Percentiles rank a stretch among this genome's conserved stretches.
Evolutionary conservation across 1,139 yeast species (phyloP).

Genomic region (Pneumocystis jirovecii): DNA sequence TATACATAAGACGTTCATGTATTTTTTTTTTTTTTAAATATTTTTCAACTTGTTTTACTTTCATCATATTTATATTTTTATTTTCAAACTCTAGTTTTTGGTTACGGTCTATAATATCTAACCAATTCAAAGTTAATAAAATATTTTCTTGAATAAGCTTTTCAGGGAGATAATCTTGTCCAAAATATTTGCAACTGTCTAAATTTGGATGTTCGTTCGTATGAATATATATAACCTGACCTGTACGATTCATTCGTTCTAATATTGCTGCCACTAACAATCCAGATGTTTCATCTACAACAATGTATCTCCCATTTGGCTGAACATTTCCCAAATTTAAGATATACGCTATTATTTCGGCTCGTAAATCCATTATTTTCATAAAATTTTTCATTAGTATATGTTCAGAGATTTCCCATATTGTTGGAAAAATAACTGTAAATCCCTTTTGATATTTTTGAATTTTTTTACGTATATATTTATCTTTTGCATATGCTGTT

Average conservation of each 20-base stretch:
- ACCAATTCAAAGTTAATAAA: constrained; percentile 58
- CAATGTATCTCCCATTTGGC: constrained; percentile 78
- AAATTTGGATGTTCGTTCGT: constrained; percentile 87
- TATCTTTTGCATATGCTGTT: constrained; percentile 79
- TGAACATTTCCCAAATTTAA: constrained; percentile 65
- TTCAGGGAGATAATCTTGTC: constrained; percentile 25
- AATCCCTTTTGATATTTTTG: constrained; percentile 78
- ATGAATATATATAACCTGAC: constrained; percentile 62
- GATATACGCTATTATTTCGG: constrained; percentile 64
- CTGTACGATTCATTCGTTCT: constrained; percentile 75
- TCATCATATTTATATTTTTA: constrained; percentile 41
- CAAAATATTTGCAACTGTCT: constrained; percentile 50
- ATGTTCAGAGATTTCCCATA: constrained; percentile 59
- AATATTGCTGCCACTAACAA: constrained; percentile 64
- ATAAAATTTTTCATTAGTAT: constrained; percentile 59
- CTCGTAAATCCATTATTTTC: constrained; percentile 66
- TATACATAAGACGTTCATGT: constrained; percentile 30
- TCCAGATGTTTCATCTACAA: constrained; percentile 87
- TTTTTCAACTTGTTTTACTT: constrained; percentile 47
- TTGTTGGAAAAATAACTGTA: constrained; percentile 64
- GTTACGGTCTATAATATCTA: constrained; percentile 70
- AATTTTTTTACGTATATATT: constrained; percentile 79
- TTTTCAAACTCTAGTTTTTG: constrained; percentile 29
- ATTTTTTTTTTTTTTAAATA: constrained; percentile 52
- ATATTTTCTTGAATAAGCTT: constrained; percentile 34